A percentile compares a stretch with the other conserved stretches of the same genome.
Evolutionary conservation across 2,329 filamentous ascomycete genomes (phyloP).

Genomic region (Xylaria sp.): DNA sequence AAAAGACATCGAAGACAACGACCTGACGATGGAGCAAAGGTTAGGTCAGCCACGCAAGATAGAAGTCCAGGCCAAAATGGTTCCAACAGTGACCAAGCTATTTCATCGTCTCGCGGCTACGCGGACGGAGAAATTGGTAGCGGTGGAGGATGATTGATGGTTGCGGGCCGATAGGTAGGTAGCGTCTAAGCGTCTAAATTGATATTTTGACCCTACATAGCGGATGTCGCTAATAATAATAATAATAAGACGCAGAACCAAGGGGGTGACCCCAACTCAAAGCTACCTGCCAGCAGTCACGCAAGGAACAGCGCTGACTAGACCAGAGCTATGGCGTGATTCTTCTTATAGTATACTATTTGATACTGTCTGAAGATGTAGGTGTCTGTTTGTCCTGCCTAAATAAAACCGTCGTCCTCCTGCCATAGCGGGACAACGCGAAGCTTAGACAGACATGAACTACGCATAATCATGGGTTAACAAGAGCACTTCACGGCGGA

Average conservation of each 20-base stretch:
- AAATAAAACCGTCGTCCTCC: not conserved
- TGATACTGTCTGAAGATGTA: not conserved
- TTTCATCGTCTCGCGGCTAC: conserved; percentile 17
- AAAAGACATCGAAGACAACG: conserved; percentile 1
- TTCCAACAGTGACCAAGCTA: conserved; percentile 4
- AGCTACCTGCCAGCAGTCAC: not conserved
- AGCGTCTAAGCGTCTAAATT: conserved; percentile 27
- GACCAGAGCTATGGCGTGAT: not conserved
- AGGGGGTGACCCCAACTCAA: not conserved
- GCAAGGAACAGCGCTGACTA: not conserved
- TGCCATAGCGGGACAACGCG: not conserved
- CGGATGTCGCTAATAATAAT: conserved; percentile 6
- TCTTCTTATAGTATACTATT: not conserved
- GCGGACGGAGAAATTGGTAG: conserved; percentile 18
- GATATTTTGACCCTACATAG: conserved; percentile 19
- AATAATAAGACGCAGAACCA: conserved; percentile 5
- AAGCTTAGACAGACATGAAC: not conserved
- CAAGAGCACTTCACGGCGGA: conserved; percentile 2
- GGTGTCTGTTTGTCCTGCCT: not conserved
- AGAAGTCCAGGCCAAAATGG: conserved; percentile 18
- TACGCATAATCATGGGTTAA: conserved; percentile 6
- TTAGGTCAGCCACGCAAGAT: conserved; percentile 20
- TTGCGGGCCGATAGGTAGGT: conserved; percentile 33
- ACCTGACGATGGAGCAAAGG: conserved; percentile 11
- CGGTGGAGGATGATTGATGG: conserved; percentile 25